Conservation (phyloP, 1,284 basidiomycete genomes). For the Lentinus polychrous region DNA sequence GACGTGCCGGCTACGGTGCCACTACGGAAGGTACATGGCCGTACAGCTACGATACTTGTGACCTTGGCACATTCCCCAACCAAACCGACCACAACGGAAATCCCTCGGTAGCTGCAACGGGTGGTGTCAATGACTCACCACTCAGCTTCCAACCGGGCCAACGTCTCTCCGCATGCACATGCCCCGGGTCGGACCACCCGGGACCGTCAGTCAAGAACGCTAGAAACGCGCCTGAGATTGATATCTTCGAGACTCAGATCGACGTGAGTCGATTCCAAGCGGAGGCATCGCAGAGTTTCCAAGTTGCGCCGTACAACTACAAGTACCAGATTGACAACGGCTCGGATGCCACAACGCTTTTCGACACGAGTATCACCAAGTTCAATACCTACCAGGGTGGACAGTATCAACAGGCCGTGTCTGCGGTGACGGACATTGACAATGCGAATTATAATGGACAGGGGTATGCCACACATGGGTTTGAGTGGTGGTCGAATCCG, state of each 20-base stretch:
- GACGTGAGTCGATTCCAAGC: conserved; percentile 32
- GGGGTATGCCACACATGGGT: conserved; percentile 54
- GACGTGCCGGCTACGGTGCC: conserved; percentile 53
- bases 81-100: conserved; percentile 53
- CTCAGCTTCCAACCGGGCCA: conserved; percentile 51
- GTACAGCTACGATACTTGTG: conserved; percentile 78
- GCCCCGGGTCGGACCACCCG: conserved; percentile 54
- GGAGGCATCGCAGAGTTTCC: conserved; percentile 72
- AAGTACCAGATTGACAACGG: conserved; percentile 56
- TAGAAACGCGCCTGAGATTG: conserved; percentile 59
- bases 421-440: conserved; percentile 53
- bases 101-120: conserved; percentile 47
- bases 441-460: conserved; percentile 46
- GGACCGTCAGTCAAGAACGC: conserved; percentile 47
- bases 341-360: conserved; percentile 45
- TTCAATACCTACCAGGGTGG: conserved; percentile 76
- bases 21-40: conserved; percentile 64
- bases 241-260: conserved; percentile 58
- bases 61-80: conserved; percentile 79
- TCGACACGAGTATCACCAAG: conserved; percentile 41
- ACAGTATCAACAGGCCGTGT: conserved; percentile 73
- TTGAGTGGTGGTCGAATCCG: conserved; percentile 71
- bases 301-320: conserved; percentile 76
- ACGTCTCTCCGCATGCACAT: conserved; percentile 48
- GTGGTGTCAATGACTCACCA: conserved; percentile 35